Conservation (phyloP, 495 filamentous ascomycete genomes). For the Geopyxis carbonaria region DNA sequence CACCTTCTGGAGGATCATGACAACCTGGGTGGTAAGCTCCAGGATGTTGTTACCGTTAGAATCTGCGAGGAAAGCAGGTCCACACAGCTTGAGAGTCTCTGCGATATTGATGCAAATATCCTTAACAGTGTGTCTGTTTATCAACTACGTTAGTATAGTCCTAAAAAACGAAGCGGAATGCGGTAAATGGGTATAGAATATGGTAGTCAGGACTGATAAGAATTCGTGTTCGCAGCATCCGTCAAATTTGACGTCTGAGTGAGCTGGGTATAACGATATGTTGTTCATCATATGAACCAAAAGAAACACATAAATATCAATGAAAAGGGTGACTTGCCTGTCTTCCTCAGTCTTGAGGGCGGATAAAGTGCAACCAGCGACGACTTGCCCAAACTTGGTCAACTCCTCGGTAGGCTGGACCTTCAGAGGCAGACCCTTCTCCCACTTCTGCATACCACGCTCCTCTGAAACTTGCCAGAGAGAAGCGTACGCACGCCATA, state of each 20-base stretch:
- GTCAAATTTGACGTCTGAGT: constrained; percentile 81
- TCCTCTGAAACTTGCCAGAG: constrained; percentile 78
- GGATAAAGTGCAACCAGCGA: constrained; percentile 65
- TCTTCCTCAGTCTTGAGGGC: constrained; percentile 82
- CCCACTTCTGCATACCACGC: constrained; percentile 61
- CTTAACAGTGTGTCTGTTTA: constrained; percentile 62
- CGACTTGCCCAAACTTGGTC: constrained; percentile 70
- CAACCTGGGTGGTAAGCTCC: constrained; percentile 29
- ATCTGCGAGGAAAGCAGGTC: constrained; percentile 62
- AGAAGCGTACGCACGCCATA: constrained; percentile 86
- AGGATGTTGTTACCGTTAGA: constrained; percentile 42
- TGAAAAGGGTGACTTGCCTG: constrained; percentile 44
- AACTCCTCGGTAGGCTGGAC: constrained; percentile 59
- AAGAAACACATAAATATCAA: constrained; percentile 9
- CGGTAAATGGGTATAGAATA: constrained; percentile 16
- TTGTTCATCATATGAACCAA: constrained; percentile 58
- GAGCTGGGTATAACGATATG: constrained; percentile 95
- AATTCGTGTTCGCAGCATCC: constrained; percentile 82
- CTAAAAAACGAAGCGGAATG: constrained; percentile 7
- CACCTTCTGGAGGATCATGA: constrained; percentile 62
- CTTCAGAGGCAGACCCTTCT: constrained; percentile 70
- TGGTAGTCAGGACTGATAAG: constrained; percentile 34
- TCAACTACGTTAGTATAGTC: constrained; percentile 6
- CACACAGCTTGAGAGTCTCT: constrained; percentile 80
- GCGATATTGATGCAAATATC: constrained; percentile 92